Evolutionary conservation across 2,329 filamentous ascomycete species (phyloP).

Genomic region (Epichloe amarillans): DNA sequence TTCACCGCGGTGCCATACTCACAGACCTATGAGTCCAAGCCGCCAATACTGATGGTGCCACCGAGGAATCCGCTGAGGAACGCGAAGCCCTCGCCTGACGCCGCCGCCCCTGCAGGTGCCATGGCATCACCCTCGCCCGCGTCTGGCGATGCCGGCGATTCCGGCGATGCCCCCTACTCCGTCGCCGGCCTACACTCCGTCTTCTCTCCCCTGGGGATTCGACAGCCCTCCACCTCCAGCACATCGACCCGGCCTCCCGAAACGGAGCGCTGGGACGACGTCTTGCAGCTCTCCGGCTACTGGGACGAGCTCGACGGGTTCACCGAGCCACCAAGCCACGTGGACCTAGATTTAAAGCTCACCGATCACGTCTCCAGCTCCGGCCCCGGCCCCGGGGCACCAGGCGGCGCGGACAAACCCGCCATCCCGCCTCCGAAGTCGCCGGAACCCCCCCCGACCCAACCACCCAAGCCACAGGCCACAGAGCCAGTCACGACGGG

Average conservation of each 20-base stretch:
- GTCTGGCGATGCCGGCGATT: neutral
- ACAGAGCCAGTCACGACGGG: neutral
- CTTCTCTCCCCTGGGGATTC: neutral
- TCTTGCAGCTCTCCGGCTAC: neutral
- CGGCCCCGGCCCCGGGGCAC: no score
- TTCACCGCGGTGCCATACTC: conserved; percentile 1
- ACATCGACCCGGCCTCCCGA: neutral
- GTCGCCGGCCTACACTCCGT: neutral
- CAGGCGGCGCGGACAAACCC: neutral
- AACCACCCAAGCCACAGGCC: neutral
- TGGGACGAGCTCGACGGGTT: conserved; percentile 2
- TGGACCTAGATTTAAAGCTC: neutral
- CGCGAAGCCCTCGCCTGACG: neutral
- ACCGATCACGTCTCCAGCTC: no score
- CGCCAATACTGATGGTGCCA: neutral
- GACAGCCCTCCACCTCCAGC: neutral
- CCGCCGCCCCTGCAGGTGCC: neutral
- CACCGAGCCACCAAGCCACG: neutral
- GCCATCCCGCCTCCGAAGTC: neutral
- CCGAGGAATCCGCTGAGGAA: neutral
- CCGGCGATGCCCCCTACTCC: neutral
- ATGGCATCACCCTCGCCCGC: neutral
- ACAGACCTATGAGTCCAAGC: neutral
- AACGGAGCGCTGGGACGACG: neutral
- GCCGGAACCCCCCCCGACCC: neutral